phyloP scores from a whole-genome alignment of 208 protist species.

The Trypanosoma avium region DNA sequence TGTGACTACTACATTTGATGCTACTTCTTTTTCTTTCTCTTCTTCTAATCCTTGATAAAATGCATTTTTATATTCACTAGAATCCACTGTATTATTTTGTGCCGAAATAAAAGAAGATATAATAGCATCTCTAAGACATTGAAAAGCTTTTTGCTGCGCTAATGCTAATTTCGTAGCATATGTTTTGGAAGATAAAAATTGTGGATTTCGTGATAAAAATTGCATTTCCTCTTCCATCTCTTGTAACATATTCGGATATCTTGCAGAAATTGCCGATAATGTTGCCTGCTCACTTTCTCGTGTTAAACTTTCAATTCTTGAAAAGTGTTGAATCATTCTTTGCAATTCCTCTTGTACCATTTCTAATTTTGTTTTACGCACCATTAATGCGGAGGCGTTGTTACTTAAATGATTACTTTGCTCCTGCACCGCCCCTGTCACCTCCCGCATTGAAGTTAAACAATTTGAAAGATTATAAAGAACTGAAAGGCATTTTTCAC shows the following conservation, averaged over 20 bases:
- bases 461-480: conserved; percentile 42
- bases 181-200: conserved; percentile 75
- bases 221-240: conserved; percentile 78
- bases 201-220: conserved; percentile 59
- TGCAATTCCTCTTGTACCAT: conserved; percentile 71
- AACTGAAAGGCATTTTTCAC: conserved; percentile 47
- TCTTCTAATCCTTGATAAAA: conserved; percentile 18
- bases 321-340: conserved; percentile 72
- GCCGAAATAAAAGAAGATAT: conserved; percentile 40
- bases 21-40: background rate
- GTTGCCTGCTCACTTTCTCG: conserved; percentile 62
- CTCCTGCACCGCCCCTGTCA: conserved; percentile 71
- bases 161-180: conserved; percentile 67
- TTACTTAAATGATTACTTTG: conserved; percentile 73
- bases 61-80: conserved; percentile 9
- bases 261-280: conserved; percentile 55
- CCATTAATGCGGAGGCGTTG: conserved; percentile 73
- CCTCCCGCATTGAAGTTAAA: conserved; percentile 58
- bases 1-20: background rate
- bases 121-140: conserved; percentile 52
- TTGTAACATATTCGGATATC: conserved; percentile 72
- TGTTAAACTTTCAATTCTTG: conserved; percentile 72
- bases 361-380: conserved; percentile 74
- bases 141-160: conserved; percentile 56
- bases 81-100: conserved; percentile 17